Evolutionary conservation across 345 rosid genomes (phyloP).

Genomic region (Litchi chinensis): DNA sequence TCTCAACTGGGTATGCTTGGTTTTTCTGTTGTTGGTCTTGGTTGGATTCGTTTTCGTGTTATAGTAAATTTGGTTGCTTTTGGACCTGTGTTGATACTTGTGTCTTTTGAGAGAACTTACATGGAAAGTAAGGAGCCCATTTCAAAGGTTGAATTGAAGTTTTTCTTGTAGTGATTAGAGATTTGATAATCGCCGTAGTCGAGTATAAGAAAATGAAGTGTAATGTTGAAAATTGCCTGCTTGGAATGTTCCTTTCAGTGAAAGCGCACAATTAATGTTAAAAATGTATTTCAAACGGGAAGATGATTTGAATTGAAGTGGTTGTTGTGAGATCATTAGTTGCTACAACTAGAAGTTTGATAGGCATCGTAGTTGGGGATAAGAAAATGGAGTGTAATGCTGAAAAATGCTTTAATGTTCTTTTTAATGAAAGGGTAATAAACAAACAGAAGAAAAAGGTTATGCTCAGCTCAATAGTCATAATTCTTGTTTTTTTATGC

Average conservation of each 20-base stretch:
- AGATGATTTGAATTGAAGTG: not conserved
- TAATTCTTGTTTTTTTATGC: not conserved
- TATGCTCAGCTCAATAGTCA: not conserved
- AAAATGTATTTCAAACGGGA: not conserved
- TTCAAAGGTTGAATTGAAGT: not conserved
- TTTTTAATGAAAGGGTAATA: not conserved
- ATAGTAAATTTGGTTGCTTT: not conserved
- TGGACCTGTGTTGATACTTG: too few relatives aligned
- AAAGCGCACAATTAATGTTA: not conserved
- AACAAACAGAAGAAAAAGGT: not conserved
- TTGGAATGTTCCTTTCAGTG: not conserved
- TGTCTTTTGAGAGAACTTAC: not conserved
- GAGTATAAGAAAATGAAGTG: not conserved
- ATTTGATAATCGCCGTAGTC: not conserved
- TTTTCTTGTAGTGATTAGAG: not conserved
- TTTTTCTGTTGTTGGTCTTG: not conserved
- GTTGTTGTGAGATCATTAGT: not conserved
- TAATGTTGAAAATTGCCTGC: not conserved
- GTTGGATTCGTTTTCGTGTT: not conserved
- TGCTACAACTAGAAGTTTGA: not conserved
- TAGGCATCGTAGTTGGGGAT: not conserved
- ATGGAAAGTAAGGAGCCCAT: not conserved
- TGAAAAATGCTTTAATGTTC: not conserved
- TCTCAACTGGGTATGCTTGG: constrained; percentile 48
- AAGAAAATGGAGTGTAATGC: not conserved